Percentiles rank a stretch among this genome's conserved stretches.
These are phyloP conservation scores for Sugiyamaella neomexicana DNA, from an alignment of 1,139 yeast species.

Conservation along the genomic window DNA sequence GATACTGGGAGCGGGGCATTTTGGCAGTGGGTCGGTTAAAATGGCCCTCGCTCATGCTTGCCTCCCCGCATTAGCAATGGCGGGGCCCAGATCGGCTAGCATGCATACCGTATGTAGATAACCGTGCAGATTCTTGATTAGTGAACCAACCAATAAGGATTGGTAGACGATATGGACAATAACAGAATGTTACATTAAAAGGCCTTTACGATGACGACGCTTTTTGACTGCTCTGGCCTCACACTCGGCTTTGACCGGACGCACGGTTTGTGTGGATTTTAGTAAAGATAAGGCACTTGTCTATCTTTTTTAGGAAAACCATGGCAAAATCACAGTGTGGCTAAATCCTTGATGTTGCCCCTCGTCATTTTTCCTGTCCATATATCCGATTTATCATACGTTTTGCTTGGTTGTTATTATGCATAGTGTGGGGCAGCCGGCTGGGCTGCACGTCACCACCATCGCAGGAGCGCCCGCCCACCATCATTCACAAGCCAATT, in stretches of 20 bases:
- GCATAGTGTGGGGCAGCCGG: slow-evolving; percentile 6
- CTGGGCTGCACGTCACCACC: background rate
- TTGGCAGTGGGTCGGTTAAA: slow-evolving; percentile 1
- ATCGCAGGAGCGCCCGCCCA: background rate
- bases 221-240: too few species aligned
- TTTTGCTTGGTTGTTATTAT: background rate
- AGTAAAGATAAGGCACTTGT: too few species aligned
- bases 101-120: background rate
- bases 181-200: too few species aligned
- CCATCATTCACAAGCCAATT: background rate
- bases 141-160: background rate
- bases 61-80: background rate
- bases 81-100: background rate
- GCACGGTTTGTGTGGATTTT: background rate
- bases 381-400: too few species aligned
- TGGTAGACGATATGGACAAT: background rate
- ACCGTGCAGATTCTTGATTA: slow-evolving; percentile 11
- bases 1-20: slow-evolving; percentile 6
- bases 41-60: slow-evolving; percentile 2
- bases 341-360: background rate
- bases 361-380: background rate
- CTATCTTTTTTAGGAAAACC: too few species aligned
- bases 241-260: too few species aligned
- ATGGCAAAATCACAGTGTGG: too few species aligned
- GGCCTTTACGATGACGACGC: too few species aligned